Percentiles rank a stretch among this genome's conserved stretches.
These are phyloP conservation scores for Ceratobasidium sp. DNA, from an alignment of 1,284 basidiomycete species.

Conservation along the genomic window DNA sequence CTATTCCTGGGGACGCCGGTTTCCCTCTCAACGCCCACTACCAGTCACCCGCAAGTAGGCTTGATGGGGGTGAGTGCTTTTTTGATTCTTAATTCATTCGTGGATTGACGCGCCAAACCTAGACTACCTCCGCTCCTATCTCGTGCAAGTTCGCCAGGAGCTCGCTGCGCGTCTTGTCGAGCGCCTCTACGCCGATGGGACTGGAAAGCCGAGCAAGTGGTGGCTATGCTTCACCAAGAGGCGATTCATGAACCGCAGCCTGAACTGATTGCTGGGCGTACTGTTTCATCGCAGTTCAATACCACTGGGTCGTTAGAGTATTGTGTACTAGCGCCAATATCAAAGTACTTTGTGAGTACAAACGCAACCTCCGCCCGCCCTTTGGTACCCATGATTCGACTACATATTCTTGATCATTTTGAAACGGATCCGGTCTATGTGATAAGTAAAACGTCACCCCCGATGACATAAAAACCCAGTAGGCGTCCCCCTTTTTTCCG, in stretches of 20 bases:
- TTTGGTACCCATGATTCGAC: not conserved
- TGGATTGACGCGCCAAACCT: not conserved
- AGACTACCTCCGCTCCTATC: conserved; percentile 90
- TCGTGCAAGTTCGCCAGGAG: conserved; percentile 93
- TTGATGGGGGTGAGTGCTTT: conserved; percentile 78
- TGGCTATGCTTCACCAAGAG: conserved; percentile 99
- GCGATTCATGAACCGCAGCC: conserved; percentile 89
- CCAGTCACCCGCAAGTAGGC: conserved; percentile 74
- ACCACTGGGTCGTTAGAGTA: not conserved
- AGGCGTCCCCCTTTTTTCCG: not conserved
- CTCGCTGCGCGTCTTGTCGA: conserved; percentile 85
- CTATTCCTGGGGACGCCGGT: conserved; percentile 94
- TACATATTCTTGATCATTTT: not conserved
- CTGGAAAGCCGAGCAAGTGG: conserved; percentile 96
- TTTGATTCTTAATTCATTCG: not conserved
- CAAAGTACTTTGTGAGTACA: conserved; percentile 5
- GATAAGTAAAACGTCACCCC: conserved; percentile 17
- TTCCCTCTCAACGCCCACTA: conserved; percentile 96
- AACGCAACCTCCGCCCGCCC: not conserved
- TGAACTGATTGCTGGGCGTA: conserved; percentile 49
- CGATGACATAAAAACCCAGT: not conserved
- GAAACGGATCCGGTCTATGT: not conserved
- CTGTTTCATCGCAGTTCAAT: not conserved
- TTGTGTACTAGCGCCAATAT: not conserved
- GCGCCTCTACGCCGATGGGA: conserved; percentile 84